Conservation (phyloP, 2,329 filamentous ascomycete genomes). For the Monosporascus cannonballus region DNA sequence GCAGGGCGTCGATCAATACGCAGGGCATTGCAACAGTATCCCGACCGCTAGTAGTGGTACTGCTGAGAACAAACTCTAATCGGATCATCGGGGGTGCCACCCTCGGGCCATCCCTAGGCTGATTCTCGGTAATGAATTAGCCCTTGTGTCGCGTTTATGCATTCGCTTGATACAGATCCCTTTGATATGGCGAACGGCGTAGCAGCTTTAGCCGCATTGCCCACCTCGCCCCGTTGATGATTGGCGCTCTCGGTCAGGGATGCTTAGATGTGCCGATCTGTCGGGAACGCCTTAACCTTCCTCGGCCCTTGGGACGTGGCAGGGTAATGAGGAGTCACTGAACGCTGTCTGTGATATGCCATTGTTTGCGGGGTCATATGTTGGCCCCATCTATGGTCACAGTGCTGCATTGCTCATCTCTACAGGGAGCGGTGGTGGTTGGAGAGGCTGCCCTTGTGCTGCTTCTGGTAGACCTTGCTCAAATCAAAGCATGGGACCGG, state of each 20-base stretch:
- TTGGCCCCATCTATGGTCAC: not conserved
- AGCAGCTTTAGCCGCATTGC: not conserved
- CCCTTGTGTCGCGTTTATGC: not conserved
- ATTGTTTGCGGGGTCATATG: not conserved
- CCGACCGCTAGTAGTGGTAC: not conserved
- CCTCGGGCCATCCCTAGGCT: not conserved
- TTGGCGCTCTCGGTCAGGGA: not conserved
- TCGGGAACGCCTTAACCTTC: not conserved
- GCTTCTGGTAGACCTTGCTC: not conserved
- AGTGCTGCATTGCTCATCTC: not conserved
- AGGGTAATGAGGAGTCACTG: not conserved
- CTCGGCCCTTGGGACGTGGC: not conserved
- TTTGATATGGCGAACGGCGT: not conserved
- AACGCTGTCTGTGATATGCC: not conserved
- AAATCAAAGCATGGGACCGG: not conserved
- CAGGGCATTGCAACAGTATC: not conserved
- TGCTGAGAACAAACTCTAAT: not conserved
- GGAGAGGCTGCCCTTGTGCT: not conserved
- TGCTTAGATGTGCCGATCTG: not conserved
- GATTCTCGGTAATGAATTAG: not conserved
- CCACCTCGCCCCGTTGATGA: not conserved
- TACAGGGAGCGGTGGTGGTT: not conserved
- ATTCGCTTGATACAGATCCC: not conserved
- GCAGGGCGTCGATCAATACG: constrained; percentile 3
- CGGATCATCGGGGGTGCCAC: not conserved